Evolutionary conservation across 208 protist species (phyloP).

Genomic region (Tritrichomonas musculus): DNA sequence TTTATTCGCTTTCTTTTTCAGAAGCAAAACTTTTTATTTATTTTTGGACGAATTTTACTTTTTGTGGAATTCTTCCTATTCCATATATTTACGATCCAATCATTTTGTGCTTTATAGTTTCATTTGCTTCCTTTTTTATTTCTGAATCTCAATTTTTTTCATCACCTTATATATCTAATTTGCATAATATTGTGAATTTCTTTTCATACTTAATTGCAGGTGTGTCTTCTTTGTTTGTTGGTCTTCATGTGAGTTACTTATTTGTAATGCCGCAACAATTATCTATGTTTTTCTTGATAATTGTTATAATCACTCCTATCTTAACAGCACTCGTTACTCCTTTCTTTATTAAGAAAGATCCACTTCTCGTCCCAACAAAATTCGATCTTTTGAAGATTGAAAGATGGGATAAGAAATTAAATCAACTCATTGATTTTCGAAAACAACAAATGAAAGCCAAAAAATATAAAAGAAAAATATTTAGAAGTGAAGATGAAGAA

Average conservation of each 20-base stretch:
- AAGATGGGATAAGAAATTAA: background rate
- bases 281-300: background rate
- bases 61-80: background rate
- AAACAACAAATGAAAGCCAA: background rate
- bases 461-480: background rate
- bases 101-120: background rate
- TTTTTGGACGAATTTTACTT: background rate
- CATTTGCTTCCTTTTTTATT: background rate
- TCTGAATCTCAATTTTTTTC: background rate
- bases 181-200: background rate
- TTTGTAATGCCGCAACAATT: background rate
- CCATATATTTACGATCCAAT: no score
- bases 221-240: background rate
- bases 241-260: no score
- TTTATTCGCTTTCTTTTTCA: background rate
- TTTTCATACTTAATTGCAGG: background rate
- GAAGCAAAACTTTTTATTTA: background rate
- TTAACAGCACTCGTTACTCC: background rate
- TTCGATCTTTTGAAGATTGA: background rate
- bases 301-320: background rate
- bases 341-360: background rate
- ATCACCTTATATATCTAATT: background rate
- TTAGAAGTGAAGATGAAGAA: no score
- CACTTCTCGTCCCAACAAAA: background rate
- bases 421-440: no score